Conservation (phyloP, 345 rosid genomes). For the Melaleuca quinquenervia region DNA sequence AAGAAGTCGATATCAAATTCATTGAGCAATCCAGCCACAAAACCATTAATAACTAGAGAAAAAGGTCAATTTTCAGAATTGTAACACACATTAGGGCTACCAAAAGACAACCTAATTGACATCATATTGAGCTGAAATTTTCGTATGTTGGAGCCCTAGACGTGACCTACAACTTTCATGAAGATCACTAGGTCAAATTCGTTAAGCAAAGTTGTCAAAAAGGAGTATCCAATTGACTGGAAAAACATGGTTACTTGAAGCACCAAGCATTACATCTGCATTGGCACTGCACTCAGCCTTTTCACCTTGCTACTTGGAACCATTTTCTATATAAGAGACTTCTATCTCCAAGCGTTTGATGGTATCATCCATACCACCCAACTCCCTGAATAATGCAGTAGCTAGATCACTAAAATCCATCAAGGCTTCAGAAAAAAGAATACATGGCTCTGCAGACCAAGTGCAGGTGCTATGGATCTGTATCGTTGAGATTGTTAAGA, state of each 20-base stretch:
- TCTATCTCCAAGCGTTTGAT: conserved; percentile 75
- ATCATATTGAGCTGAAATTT: too few relatives aligned
- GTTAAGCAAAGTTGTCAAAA: too few relatives aligned
- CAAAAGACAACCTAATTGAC: too few relatives aligned
- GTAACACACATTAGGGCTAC: too few relatives aligned
- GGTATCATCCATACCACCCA: conserved; percentile 95
- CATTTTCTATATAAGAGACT: conserved; percentile 52
- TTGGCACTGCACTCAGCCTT: conserved; percentile 31
- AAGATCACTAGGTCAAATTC: too few relatives aligned
- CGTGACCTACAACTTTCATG: too few relatives aligned
- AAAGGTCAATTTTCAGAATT: too few relatives aligned
- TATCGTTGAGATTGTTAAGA: conserved; percentile 87
- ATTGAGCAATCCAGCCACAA: too few relatives aligned
- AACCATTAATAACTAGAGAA: too few relatives aligned
- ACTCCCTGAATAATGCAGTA: conserved; percentile 82
- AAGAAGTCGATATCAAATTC: too few relatives aligned
- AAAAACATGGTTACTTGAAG: conserved; percentile 4
- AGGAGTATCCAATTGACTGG: too few relatives aligned
- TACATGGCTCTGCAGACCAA: conserved; percentile 78
- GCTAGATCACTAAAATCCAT: conserved; percentile 97
- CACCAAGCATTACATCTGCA: conserved; percentile 19
- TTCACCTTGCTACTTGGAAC: conserved; percentile 42
- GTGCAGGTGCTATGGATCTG: conserved; percentile 85
- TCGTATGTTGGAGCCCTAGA: too few relatives aligned
- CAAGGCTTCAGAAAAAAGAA: conserved; percentile 84